Conservation (phyloP, 2,329 filamentous ascomycete species). For the Aspergillus sp. region DNA sequence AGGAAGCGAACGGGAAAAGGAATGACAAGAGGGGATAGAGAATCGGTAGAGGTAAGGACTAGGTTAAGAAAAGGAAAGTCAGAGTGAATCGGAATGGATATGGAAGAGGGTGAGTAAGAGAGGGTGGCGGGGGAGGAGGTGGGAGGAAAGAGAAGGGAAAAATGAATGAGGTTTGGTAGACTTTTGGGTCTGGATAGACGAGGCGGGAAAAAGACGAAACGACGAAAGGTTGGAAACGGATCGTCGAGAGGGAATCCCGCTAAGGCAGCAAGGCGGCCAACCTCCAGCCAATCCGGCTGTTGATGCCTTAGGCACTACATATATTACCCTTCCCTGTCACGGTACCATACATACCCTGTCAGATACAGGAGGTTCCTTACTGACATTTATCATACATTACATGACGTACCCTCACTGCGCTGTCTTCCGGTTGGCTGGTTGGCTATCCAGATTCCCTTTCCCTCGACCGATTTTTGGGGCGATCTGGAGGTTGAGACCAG, state of each 20-base stretch:
- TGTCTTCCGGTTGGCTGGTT: slow-evolving; percentile 21
- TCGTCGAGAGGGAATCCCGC: slow-evolving; percentile 18
- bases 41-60: slow-evolving; percentile 17
- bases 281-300: not conserved
- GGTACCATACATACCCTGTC: not conserved
- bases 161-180: slow-evolving; percentile 25
- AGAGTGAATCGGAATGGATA: slow-evolving; percentile 15
- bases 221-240: slow-evolving; percentile 23
- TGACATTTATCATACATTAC: not conserved
- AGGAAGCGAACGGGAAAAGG: slow-evolving; percentile 17
- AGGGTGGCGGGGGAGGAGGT: slow-evolving; percentile 7
- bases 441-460: slow-evolving; percentile 1
- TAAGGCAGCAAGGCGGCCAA: slow-evolving; percentile 18
- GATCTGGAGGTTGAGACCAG: slow-evolving; percentile 1
- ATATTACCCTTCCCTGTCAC: not conserved
- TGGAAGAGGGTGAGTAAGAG: slow-evolving; percentile 17
- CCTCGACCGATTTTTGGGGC: slow-evolving; percentile 16
- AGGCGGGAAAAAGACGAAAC: slow-evolving; percentile 22
- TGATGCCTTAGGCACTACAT: not conserved
- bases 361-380: not conserved
- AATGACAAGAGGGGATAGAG: slow-evolving; percentile 20
- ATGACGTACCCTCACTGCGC: slow-evolving; percentile 12
- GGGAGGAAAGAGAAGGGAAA: slow-evolving; percentile 19
- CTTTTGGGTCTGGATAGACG: slow-evolving; percentile 23
- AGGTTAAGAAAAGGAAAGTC: slow-evolving; percentile 18